Evolutionary conservation across 2,329 filamentous ascomycete genomes (phyloP).

Genomic region (Aureobasidium melanogenum): DNA sequence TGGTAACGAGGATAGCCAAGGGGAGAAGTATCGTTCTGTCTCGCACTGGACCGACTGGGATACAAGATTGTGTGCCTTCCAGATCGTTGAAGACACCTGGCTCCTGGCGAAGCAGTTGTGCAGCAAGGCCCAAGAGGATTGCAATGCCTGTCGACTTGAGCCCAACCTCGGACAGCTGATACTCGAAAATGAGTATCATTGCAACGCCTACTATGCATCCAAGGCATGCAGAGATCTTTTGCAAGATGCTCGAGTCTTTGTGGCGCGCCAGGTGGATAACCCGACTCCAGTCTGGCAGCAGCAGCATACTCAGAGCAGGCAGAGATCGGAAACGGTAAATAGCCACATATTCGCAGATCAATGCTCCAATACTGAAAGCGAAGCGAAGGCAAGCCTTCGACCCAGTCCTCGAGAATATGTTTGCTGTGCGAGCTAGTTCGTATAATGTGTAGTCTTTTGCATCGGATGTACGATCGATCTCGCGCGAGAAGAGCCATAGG

Average conservation of each 20-base stretch:
- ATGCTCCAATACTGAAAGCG: not conserved
- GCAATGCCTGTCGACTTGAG: not conserved
- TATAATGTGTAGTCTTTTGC: not conserved
- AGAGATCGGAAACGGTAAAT: not conserved
- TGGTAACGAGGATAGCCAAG: not conserved
- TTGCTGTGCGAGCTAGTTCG: not conserved
- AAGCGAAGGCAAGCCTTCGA: not conserved
- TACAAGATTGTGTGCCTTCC: not conserved
- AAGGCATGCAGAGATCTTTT: not conserved
- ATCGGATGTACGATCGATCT: not conserved
- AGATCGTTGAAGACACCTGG: not conserved
- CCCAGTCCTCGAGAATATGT: not conserved
- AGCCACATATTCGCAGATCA: not conserved
- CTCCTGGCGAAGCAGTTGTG: not conserved
- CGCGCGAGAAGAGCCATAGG: not conserved
- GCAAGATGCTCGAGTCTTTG: not conserved
- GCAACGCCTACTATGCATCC: not conserved
- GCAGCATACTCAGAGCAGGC: not conserved
- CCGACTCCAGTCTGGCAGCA: not conserved
- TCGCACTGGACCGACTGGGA: not conserved
- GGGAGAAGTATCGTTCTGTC: not conserved
- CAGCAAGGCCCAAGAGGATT: not conserved
- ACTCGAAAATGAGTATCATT: not conserved
- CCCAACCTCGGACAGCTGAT: not conserved
- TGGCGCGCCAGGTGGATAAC: not conserved